Percentiles rank a stretch among this genome's conserved stretches.
phyloP scores from a whole-genome alignment of 2,329 filamentous ascomycete genomes.

The Kalmusia sp. region DNA sequence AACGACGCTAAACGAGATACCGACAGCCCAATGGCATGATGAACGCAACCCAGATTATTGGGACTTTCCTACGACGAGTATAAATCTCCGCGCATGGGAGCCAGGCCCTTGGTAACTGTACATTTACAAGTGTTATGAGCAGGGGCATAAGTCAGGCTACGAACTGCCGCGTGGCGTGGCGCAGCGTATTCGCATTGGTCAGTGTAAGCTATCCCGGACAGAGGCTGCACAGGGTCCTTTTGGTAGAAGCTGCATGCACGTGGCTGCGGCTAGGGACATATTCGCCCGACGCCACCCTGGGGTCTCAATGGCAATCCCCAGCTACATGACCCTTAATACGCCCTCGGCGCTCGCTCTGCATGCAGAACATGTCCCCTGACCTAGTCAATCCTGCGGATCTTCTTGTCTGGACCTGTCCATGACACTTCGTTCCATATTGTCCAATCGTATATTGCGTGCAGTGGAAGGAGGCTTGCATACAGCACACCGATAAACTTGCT shows the following conservation, averaged over 20 bases:
- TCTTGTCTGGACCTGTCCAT: background rate
- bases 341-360: background rate
- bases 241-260: background rate
- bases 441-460: background rate
- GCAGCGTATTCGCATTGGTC: background rate
- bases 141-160: background rate
- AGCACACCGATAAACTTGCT: too few relatives aligned
- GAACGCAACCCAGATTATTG: background rate
- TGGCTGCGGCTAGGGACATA: background rate
- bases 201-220: background rate
- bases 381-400: background rate
- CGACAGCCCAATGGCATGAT: background rate
- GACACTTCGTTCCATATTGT: background rate
- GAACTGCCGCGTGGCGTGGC: background rate
- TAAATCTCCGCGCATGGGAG: background rate
- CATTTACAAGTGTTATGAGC: background rate
- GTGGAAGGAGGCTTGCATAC: too few relatives aligned
- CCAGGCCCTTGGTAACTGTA: background rate
- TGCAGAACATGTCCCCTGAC: background rate
- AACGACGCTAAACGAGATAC: background rate
- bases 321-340: background rate
- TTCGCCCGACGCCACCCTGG: background rate
- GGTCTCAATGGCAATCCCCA: background rate
- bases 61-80: background rate
- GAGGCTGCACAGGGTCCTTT: background rate